Conservation (phyloP, 2,329 filamentous ascomycete genomes). For the Trichoderma asperellum region DNA sequence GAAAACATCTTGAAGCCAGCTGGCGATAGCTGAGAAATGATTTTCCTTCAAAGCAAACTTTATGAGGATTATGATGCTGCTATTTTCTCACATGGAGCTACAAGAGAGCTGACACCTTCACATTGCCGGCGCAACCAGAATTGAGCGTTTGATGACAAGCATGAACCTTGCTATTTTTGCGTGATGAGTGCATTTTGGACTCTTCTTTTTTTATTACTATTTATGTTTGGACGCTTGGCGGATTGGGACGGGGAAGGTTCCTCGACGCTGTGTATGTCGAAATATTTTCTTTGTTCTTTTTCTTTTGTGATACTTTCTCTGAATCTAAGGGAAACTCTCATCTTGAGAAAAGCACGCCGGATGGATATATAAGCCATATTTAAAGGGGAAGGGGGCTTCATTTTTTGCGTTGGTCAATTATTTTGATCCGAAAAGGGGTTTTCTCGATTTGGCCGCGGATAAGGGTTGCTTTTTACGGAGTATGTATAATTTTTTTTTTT, state of each 20-base stretch:
- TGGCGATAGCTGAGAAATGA: constrained; percentile 5
- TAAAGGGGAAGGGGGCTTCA: not conserved
- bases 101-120: not conserved
- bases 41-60: not conserved
- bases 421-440: constrained; percentile 4
- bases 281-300: not conserved
- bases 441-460: constrained; percentile 10
- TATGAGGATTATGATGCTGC: constrained; percentile 4
- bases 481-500: not conserved
- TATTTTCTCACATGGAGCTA: constrained; percentile 5
- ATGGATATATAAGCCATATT: constrained; percentile 6
- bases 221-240: not conserved
- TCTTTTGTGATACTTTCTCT: constrained; percentile 9
- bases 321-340: not conserved
- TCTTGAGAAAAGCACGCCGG: not conserved
- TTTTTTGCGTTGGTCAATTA: not conserved
- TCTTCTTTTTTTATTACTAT: constrained; percentile 16
- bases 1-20: not conserved
- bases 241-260: not conserved
- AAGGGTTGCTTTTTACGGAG: constrained; percentile 8
- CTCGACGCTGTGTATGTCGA: constrained; percentile 9
- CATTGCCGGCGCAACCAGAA: not conserved
- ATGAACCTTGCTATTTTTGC: constrained; percentile 45
- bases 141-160: constrained; percentile 36
- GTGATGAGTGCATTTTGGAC: constrained; percentile 32